A percentile compares a stretch with the other conserved stretches of the same genome.
Evolutionary conservation across 2,329 filamentous ascomycete species (phyloP).

Genomic region (Graphium sp.): DNA sequence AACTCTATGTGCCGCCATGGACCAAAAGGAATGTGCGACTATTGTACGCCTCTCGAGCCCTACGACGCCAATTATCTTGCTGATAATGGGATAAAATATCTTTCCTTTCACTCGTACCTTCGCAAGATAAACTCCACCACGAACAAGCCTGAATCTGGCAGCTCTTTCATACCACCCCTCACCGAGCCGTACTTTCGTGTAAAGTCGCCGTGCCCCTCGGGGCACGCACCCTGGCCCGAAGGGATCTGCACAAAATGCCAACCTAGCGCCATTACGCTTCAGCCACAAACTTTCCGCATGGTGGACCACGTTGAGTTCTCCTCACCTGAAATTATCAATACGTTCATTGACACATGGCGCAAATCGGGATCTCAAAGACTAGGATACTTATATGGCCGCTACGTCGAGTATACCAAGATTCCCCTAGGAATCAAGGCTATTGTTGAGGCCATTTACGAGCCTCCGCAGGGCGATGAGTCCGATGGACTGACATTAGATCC

Average conservation of each 20-base stretch:
- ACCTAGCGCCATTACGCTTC: constrained; percentile 87
- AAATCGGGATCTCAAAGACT: constrained; percentile 69
- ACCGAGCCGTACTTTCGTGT: constrained; percentile 89
- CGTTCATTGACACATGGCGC: constrained; percentile 85
- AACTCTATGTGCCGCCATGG: constrained; percentile 95
- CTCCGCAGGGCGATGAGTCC: constrained; percentile 73
- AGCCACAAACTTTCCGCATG: constrained; percentile 88
- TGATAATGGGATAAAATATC: constrained; percentile 97
- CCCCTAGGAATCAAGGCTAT: constrained; percentile 89
- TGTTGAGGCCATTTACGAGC: constrained; percentile 93
- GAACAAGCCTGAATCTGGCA: constrained; percentile 86
- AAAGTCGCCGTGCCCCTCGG: constrained; percentile 74
- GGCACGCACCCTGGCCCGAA: constrained; percentile 84
- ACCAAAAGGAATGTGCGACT: constrained; percentile 96
- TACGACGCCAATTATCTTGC: constrained; percentile 78
- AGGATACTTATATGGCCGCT: constrained; percentile 81
- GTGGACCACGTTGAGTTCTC: constrained; percentile 97
- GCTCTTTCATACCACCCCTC: constrained; percentile 89
- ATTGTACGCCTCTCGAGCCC: constrained; percentile 92
- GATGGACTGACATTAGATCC: constrained; percentile 75
- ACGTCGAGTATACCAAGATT: constrained; percentile 80
- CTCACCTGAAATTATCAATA: constrained; percentile 67
- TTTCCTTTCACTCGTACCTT: constrained; percentile 88
- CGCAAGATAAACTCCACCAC: constrained; percentile 92
- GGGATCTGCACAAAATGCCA: constrained; percentile 98